A percentile compares a stretch with the other conserved stretches of the same genome.
Conservation (phyloP, 805 yeast genomes). For the Hanseniaspora occidentalis region DNA sequence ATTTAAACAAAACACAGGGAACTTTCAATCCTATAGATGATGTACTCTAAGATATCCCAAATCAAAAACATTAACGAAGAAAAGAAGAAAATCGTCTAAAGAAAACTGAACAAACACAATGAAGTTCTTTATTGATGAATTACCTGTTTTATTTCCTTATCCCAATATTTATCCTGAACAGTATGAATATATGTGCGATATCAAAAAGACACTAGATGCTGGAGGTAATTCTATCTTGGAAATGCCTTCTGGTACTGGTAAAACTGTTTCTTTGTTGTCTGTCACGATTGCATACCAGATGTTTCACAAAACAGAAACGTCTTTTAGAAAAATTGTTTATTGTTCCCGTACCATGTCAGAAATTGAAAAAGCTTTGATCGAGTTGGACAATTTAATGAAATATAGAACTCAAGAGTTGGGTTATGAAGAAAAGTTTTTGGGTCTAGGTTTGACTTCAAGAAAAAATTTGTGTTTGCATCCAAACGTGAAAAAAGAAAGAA, state of each 20-base stretch:
- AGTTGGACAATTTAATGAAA: conserved; percentile 77
- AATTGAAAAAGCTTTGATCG: conserved; percentile 93
- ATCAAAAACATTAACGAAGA: not conserved
- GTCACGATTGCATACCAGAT: conserved; percentile 91
- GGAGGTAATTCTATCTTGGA: conserved; percentile 95
- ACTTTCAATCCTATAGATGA: no score
- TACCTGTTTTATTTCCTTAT: conserved; percentile 92
- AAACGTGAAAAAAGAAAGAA: conserved; percentile 70
- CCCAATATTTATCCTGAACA: conserved; percentile 97
- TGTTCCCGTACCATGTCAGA: conserved; percentile 99
- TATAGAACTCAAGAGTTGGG: conserved; percentile 78
- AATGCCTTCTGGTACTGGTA: conserved; percentile 99
- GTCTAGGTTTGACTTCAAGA: conserved; percentile 87
- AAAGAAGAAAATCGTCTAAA: not conserved
- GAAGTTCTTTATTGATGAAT: conserved; percentile 87
- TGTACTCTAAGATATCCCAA: no score
- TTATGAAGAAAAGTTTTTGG: conserved; percentile 67
- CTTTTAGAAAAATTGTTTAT: conserved; percentile 59
- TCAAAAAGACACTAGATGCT: conserved; percentile 83
- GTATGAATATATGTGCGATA: conserved; percentile 94
- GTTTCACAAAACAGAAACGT: conserved; percentile 82
- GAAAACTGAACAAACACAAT: conserved; percentile 7
- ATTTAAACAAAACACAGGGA: no score
- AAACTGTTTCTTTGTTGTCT: conserved; percentile 84
- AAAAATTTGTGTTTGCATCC: conserved; percentile 92